phyloP scores from a whole-genome alignment of 257 asterid genomes.

The Solanum microdontum region DNA sequence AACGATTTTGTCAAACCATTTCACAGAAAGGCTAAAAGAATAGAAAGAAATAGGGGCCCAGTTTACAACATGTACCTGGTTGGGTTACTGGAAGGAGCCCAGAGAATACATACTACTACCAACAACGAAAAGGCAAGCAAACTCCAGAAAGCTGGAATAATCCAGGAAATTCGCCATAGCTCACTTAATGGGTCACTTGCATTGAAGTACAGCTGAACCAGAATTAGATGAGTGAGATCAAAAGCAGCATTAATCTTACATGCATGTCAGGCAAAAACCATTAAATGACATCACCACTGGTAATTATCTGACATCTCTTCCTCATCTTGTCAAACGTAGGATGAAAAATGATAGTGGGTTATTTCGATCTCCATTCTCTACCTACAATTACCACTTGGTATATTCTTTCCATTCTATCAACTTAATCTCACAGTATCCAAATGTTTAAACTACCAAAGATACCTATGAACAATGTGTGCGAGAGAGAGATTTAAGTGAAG shows the following conservation, averaged over 20 bases:
- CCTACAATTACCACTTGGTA: neutral
- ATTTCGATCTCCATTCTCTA: neutral
- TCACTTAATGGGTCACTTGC: slow-evolving; percentile 43
- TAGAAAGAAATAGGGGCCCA: neutral
- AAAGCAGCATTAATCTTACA: neutral
- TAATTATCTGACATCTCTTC: neutral
- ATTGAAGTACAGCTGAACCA: slow-evolving; percentile 33
- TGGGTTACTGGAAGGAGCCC: slow-evolving; percentile 31
- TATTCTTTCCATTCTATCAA: neutral
- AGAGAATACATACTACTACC: slow-evolving; percentile 24
- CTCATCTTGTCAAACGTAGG: neutral
- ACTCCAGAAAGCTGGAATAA: slow-evolving; percentile 38
- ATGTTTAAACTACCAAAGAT: neutral
- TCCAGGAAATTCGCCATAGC: slow-evolving; percentile 36
- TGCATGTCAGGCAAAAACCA: neutral
- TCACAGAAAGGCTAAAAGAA: neutral
- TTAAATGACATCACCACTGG: neutral
- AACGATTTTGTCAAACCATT: neutral
- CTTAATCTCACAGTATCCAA: neutral
- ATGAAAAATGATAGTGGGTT: neutral
- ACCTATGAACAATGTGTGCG: neutral
- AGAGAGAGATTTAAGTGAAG: neutral
- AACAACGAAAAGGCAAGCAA: slow-evolving; percentile 18
- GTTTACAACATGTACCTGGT: slow-evolving; percentile 12
- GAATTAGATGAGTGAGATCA: neutral